Percentiles rank a stretch among this genome's conserved stretches.
These are phyloP conservation scores for Myriosclerotinia duriaeana DNA, from an alignment of 2,329 filamentous ascomycete species.

Conservation along the genomic window DNA sequence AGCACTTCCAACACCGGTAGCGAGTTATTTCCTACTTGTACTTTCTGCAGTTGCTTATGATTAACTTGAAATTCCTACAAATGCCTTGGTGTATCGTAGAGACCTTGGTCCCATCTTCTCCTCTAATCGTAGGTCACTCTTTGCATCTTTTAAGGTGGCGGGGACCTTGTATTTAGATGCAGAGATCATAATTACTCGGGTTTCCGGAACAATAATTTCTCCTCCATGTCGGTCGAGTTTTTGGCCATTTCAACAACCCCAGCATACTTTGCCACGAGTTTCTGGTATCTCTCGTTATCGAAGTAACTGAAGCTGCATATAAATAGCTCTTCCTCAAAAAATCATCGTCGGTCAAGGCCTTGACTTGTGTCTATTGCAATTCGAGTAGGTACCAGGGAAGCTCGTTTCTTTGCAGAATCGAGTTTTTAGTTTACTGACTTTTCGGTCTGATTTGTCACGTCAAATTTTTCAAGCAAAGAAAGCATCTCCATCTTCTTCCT, in stretches of 20 bases:
- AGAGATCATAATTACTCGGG: background rate
- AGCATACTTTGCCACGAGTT: background rate
- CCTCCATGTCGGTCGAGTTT: background rate
- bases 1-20: no score
- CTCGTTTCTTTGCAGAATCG: background rate
- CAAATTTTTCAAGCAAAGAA: no score
- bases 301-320: background rate
- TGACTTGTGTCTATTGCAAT: background rate
- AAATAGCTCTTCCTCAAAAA: conserved; percentile 7
- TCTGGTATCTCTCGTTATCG: background rate
- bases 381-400: no score
- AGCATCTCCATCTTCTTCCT: no score
- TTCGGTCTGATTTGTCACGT: background rate
- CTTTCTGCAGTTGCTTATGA: no score
- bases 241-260: conserved; percentile 1
- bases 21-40: no score
- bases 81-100: no score
- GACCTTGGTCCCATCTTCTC: no score
- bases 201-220: background rate
- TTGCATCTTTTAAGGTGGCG: no score
- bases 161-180: no score
- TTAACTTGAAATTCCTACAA: no score
- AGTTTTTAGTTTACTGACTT: background rate
- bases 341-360: background rate
- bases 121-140: no score